Evolutionary conservation across 331 rosid genomes (phyloP), one percentile per base, ranked within the genome.

Genomic region (Prunus yedoensis): DNA sequence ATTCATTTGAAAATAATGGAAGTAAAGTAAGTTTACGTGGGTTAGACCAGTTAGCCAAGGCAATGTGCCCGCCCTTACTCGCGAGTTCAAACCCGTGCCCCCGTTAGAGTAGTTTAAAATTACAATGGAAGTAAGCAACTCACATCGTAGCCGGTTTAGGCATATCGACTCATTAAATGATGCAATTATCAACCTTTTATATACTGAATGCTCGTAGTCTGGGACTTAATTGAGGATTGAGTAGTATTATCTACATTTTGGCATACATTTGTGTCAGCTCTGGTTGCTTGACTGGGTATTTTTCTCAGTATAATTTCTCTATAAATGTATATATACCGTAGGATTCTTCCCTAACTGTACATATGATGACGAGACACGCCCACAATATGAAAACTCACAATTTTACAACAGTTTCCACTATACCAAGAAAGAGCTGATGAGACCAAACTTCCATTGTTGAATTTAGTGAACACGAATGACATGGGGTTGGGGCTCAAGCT

Each of bases 401-500:
- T 38, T 38, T 38, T 38, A 38, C 43, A 7, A 38, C 10, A 38
- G 43, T 38, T 38, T 1, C 43, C 43, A 16, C 15, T 20, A 23
- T 9, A 66, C 20, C 72, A 25, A 14, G 47, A 28, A 27, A 51
- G 74, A 15, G 57, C 21, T 52, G 57, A 52, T 52, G 20, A 52
- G 43, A 38, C 43, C 10, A 38, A 38, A 38, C 43, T 38, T 38
- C 43, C 43, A 38, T 38, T 7, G 43, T 38, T 38, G 43, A 38
- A 18, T 65, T 83, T 71, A 87, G 66, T 83, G 84, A 16, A 83
- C 80, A 52, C 75, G 89, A 77, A 85, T 83, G 60, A 83, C 68
- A 71, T 76, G 93, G 28, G 90, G 85, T 75, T 79, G 91, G 41
- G 88, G 81, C 69, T 83, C 87, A 78, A 65, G 83, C 71, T 81